Percentiles rank a stretch among this genome's conserved stretches.
Evolutionary conservation across 768 basidiomycete genomes (phyloP).

Genomic region (Glaciozyma antarctica): DNA sequence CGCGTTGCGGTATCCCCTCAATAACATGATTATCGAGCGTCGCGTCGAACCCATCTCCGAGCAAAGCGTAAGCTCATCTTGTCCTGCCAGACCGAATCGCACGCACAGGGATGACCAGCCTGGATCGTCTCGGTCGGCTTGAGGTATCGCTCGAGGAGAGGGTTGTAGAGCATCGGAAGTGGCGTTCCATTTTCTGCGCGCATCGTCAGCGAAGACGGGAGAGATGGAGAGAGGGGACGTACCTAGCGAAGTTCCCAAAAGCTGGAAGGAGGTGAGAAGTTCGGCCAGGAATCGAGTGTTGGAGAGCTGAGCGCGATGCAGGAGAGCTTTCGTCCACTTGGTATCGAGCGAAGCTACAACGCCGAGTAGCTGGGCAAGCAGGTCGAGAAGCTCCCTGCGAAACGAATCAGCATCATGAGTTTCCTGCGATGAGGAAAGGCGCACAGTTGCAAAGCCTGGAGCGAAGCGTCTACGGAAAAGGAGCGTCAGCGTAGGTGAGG

Average conservation of each 20-base stretch:
- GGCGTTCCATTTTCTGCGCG: constrained; percentile 11
- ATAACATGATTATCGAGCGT: constrained; percentile 17
- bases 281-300: constrained; percentile 29
- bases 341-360: constrained; percentile 20
- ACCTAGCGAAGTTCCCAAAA: constrained; percentile 23
- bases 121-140: neutral
- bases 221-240: neutral
- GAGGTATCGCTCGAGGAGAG: constrained; percentile 28
- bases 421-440: neutral
- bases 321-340: constrained; percentile 30
- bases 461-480: constrained; percentile 7
- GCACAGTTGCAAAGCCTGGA: constrained; percentile 19
- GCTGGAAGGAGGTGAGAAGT: constrained; percentile 16
- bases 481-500: neutral
- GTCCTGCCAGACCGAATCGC: neutral
- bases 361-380: constrained; percentile 22
- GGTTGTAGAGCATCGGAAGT: constrained; percentile 27
- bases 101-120: neutral
- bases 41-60: constrained; percentile 20
- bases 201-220: too few relatives aligned
- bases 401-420: too few relatives aligned
- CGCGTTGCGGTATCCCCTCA: constrained; percentile 26
- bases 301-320: constrained; percentile 28
- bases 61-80: neutral
- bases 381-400: constrained; percentile 29